These are phyloP conservation scores for Lenwebbia sp. DNA, from an alignment of 345 rosid genomes.

Conservation along the genomic window DNA sequence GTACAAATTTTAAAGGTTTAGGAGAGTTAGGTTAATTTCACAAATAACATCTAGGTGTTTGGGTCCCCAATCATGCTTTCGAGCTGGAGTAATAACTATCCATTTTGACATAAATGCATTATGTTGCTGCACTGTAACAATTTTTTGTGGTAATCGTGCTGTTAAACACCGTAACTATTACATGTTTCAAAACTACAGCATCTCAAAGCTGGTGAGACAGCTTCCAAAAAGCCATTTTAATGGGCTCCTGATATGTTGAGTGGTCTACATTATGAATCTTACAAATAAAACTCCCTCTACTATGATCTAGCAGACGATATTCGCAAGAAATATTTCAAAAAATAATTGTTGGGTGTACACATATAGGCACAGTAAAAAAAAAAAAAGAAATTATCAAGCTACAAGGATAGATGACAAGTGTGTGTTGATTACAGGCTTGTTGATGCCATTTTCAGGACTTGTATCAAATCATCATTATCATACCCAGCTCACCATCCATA, in stretches of 20 bases:
- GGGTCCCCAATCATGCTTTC: not conserved
- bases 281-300: not conserved
- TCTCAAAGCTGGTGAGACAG: not conserved
- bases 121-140: not conserved
- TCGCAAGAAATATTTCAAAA: not conserved
- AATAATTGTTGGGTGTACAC: not conserved
- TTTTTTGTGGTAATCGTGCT: not conserved
- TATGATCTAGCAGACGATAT: too few species aligned
- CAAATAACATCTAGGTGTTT: not conserved
- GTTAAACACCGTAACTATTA: not conserved
- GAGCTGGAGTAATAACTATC: not conserved
- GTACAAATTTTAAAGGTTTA: not conserved
- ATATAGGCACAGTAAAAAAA: too few species aligned
- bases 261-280: not conserved
- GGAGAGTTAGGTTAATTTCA: not conserved
- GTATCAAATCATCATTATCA: not conserved
- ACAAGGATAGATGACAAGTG: not conserved
- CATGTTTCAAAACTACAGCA: not conserved
- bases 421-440: not conserved
- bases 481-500: not conserved
- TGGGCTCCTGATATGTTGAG: not conserved
- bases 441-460: not conserved
- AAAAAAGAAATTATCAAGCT: not conserved
- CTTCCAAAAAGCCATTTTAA: not conserved
- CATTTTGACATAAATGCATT: not conserved